phyloP scores from a whole-genome alignment of 148 eudicot genomes.

The Polygonum aviculare region DNA sequence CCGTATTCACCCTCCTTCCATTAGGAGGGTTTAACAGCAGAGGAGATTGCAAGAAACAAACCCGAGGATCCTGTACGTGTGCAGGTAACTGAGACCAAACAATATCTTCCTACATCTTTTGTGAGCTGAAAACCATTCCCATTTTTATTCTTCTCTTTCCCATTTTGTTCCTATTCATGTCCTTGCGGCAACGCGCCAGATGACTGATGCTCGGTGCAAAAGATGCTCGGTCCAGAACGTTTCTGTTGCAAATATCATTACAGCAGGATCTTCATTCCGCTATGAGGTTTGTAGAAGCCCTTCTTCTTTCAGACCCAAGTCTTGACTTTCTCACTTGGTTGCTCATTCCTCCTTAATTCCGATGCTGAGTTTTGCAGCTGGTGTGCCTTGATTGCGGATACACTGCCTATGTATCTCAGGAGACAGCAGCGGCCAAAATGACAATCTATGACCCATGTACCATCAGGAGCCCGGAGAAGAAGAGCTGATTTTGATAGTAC shows the following conservation, averaged over 20 bases:
- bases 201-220: slow-evolving; percentile 93
- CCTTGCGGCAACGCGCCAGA: slow-evolving; percentile 31
- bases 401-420: slow-evolving; percentile 71
- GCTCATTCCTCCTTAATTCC: background rate
- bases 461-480: slow-evolving; percentile 47
- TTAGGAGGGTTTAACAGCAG: slow-evolving; percentile 85
- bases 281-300: slow-evolving; percentile 51
- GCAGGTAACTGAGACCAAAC: slow-evolving; percentile 39
- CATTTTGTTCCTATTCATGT: background rate
- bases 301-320: background rate
- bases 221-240: slow-evolving; percentile 73
- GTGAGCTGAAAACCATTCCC: background rate
- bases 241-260: slow-evolving; percentile 53
- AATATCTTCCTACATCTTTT: background rate
- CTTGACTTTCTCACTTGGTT: background rate
- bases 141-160: background rate
- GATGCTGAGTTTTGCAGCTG: slow-evolving; percentile 31
- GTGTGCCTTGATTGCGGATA: slow-evolving; percentile 74
- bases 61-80: slow-evolving; percentile 67
- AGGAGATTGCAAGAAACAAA: slow-evolving; percentile 72
- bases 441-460: slow-evolving; percentile 56
- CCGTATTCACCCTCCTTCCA: background rate
- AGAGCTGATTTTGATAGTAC: background rate
- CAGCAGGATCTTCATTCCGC: slow-evolving; percentile 66
- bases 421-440: slow-evolving; percentile 55